Evolutionary conservation across 306 rosid species (phyloP).

Genomic region (Casuarina equisetifolia): DNA sequence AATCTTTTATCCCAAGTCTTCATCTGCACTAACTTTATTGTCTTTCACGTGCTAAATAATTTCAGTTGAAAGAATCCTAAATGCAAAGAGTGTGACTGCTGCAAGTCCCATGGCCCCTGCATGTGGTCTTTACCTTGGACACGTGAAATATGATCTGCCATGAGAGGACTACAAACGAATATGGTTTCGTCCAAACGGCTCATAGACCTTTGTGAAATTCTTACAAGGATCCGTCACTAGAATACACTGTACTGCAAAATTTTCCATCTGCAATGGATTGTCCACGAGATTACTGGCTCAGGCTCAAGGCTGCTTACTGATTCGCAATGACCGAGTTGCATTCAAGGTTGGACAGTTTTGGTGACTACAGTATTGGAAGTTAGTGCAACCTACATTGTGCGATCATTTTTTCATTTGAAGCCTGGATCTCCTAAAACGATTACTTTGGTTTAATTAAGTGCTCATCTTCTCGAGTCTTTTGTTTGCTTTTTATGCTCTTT

Average conservation of each 20-base stretch:
- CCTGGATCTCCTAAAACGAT: too few species aligned
- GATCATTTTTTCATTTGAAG: neutral
- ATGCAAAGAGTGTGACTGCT: constrained; percentile 68
- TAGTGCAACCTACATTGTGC: too few species aligned
- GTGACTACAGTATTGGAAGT: neutral
- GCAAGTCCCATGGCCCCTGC: constrained; percentile 98
- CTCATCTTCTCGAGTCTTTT: too few species aligned
- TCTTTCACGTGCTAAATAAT: constrained; percentile 17
- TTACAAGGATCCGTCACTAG: neutral
- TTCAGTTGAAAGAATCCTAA: constrained; percentile 81
- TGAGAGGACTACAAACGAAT: constrained; percentile 18
- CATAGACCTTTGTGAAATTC: neutral
- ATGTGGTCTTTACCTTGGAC: constrained; percentile 83
- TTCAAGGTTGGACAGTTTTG: neutral
- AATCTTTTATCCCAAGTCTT: neutral
- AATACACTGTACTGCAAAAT: neutral
- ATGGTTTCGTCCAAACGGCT: constrained; percentile 13
- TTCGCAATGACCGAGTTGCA: neutral
- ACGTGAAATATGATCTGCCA: constrained; percentile 73
- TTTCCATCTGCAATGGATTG: neutral
- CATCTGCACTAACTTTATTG: constrained; percentile 11
- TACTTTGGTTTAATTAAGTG: too few species aligned
- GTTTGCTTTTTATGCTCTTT: too few species aligned
- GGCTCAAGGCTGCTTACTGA: neutral
- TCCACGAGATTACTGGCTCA: neutral